Conservation (phyloP, 2,329 filamentous ascomycete species). For the Clonostachys chloroleuca region DNA sequence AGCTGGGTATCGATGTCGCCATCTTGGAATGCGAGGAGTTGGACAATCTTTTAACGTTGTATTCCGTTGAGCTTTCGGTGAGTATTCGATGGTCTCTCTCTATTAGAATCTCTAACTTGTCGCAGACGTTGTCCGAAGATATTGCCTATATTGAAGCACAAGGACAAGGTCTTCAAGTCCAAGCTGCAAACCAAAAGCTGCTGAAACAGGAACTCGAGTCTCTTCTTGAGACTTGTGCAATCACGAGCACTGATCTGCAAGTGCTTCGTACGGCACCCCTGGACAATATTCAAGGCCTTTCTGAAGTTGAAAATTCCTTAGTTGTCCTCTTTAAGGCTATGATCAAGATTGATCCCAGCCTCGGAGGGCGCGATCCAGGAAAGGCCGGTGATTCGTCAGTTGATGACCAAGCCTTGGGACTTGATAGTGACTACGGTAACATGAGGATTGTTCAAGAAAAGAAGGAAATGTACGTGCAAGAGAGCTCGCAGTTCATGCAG, state of each 20-base stretch:
- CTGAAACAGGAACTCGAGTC: conserved; percentile 85
- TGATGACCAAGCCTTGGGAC: conserved; percentile 38
- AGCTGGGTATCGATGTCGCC: conserved; percentile 80
- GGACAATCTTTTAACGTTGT: conserved; percentile 88
- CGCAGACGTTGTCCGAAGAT: conserved; percentile 85
- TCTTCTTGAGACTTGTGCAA: conserved; percentile 86
- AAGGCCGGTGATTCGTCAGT: conserved; percentile 44
- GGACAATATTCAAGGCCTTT: conserved; percentile 64
- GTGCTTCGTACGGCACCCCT: conserved; percentile 71
- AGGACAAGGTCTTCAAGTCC: conserved; percentile 92
- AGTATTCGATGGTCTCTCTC: conserved; percentile 22
- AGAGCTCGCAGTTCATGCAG: conserved; percentile 72
- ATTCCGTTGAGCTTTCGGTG: conserved; percentile 90
- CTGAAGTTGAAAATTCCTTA: conserved; percentile 73
- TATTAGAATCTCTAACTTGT: conserved; percentile 3
- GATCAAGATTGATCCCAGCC: conserved; percentile 84
- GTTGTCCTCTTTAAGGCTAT: conserved; percentile 87
- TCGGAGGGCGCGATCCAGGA: conserved; percentile 48
- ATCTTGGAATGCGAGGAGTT: conserved; percentile 94
- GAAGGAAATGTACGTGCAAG: conserved; percentile 79
- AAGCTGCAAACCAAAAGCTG: conserved; percentile 94
- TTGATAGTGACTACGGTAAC: conserved; percentile 73
- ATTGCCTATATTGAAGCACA: conserved; percentile 97
- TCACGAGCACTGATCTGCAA: conserved; percentile 70
- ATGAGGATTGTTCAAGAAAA: conserved; percentile 96